Conservation (phyloP, 2,329 filamentous ascomycete species). For the Mariannaea sp. region DNA sequence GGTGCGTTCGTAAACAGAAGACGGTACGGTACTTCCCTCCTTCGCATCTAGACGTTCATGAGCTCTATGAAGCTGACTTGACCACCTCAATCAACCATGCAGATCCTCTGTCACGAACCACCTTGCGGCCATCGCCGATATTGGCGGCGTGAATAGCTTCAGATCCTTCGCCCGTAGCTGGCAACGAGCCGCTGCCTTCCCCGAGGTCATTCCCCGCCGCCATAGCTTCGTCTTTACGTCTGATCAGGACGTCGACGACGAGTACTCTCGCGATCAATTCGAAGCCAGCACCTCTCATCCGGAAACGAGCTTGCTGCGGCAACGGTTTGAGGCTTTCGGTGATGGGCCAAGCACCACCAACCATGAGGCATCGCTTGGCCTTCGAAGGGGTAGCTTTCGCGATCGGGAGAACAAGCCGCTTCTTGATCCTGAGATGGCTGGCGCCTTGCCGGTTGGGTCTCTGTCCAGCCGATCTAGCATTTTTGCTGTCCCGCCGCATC, state of each 20-base stretch:
- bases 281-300: conserved; percentile 42
- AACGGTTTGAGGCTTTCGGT: conserved; percentile 53
- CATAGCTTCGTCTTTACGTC: conserved; percentile 72
- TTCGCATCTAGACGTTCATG: no score
- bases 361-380: conserved; percentile 21
- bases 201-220: conserved; percentile 81
- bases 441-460: conserved; percentile 36
- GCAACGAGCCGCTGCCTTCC: conserved; percentile 87
- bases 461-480: conserved; percentile 48
- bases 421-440: conserved; percentile 50
- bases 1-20: conserved; percentile 38
- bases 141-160: conserved; percentile 91
- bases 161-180: conserved; percentile 92
- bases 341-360: conserved; percentile 34
- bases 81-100: conserved; percentile 1
- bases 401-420: conserved; percentile 56
- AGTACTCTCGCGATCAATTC: conserved; percentile 49
- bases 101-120: conserved; percentile 65
- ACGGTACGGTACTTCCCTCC: conserved; percentile 32
- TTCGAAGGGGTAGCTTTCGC: conserved; percentile 36
- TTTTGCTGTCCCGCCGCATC: conserved; percentile 62
- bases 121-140: conserved; percentile 65
- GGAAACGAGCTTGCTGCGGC: conserved; percentile 54
- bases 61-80: conserved; percentile 11
- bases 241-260: conserved; percentile 48